Evolutionary conservation across 768 basidiomycete species (phyloP).

Genomic region (Leccinum subgranulosum): DNA sequence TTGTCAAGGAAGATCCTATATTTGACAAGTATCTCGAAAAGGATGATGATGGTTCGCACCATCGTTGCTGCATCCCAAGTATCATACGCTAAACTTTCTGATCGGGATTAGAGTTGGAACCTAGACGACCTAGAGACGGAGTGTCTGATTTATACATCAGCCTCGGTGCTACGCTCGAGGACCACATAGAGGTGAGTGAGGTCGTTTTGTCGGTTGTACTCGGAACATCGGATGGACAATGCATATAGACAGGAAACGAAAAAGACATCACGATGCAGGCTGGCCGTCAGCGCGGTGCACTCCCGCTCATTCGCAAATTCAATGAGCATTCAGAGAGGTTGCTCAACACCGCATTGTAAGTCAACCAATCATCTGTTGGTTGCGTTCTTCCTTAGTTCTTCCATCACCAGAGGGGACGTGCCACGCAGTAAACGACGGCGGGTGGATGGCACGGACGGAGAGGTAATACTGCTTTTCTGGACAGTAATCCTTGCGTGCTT

Average conservation of each 20-base stretch:
- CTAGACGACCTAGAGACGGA: constrained; percentile 63
- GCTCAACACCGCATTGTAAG: constrained; percentile 74
- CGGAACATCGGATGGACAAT: not conserved
- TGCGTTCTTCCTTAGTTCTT: not conserved
- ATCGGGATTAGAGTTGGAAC: constrained; percentile 61
- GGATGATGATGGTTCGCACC: constrained; percentile 81
- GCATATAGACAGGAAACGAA: constrained; percentile 75
- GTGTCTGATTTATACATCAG: constrained; percentile 77
- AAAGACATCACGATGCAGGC: constrained; percentile 95
- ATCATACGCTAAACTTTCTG: not conserved
- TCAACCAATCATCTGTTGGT: constrained; percentile 6
- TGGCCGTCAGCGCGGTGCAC: constrained; percentile 79
- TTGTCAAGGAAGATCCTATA: constrained; percentile 87
- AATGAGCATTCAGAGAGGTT: constrained; percentile 95
- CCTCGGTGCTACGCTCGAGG: constrained; percentile 84
- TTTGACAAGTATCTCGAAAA: constrained; percentile 96
- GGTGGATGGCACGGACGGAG: constrained; percentile 38
- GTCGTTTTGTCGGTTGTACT: not conserved
- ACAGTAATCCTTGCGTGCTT: not conserved
- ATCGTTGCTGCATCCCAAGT: not conserved
- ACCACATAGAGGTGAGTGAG: constrained; percentile 75
- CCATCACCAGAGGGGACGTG: constrained; percentile 46
- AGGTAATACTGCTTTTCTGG: constrained; percentile 34
- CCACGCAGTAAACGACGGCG: constrained; percentile 61
- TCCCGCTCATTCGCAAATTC: constrained; percentile 94